Percentiles rank a stretch among this genome's conserved stretches.
Evolutionary conservation across 176 grass and related monocot species (phyloP).

Genomic region (Ampelocalamus luodianensis): DNA sequence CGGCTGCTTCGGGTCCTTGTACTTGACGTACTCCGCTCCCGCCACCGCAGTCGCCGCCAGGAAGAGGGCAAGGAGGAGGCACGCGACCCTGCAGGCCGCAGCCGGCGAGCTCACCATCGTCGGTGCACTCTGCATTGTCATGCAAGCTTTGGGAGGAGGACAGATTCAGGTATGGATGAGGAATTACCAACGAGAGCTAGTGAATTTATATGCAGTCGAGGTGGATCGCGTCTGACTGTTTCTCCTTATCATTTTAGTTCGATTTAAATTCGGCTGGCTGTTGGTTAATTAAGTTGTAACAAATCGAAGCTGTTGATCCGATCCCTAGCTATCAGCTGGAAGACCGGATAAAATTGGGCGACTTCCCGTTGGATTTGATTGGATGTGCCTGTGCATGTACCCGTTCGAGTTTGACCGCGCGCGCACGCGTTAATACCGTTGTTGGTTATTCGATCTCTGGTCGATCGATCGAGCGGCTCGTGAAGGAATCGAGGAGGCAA

Average conservation of each 20-base stretch:
- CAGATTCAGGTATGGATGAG: not conserved
- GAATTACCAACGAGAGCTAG: not conserved
- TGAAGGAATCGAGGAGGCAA: no score
- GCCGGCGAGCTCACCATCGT: slow-evolving; percentile 46
- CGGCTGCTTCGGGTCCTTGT: slow-evolving; percentile 71
- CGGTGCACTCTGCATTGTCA: not conserved
- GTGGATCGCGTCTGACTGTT: not conserved
- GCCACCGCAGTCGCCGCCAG: not conserved
- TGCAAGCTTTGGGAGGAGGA: not conserved
- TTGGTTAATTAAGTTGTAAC: not conserved
- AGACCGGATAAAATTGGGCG: not conserved
- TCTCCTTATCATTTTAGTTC: not conserved
- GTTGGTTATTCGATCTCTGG: no score
- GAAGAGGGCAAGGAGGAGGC: slow-evolving; percentile 32
- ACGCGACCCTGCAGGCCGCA: slow-evolving; percentile 1
- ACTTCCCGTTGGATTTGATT: no score
- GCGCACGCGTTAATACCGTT: no score
- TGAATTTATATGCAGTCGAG: not conserved
- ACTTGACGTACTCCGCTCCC: slow-evolving; percentile 49
- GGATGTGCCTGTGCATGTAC: no score
- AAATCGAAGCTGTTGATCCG: not conserved
- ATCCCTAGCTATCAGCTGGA: not conserved
- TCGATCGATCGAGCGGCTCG: no score
- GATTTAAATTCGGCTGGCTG: no score
- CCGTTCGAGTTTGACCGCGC: no score